Conservation (phyloP, 208 protist species). For the Porcisia deanei region DNA sequence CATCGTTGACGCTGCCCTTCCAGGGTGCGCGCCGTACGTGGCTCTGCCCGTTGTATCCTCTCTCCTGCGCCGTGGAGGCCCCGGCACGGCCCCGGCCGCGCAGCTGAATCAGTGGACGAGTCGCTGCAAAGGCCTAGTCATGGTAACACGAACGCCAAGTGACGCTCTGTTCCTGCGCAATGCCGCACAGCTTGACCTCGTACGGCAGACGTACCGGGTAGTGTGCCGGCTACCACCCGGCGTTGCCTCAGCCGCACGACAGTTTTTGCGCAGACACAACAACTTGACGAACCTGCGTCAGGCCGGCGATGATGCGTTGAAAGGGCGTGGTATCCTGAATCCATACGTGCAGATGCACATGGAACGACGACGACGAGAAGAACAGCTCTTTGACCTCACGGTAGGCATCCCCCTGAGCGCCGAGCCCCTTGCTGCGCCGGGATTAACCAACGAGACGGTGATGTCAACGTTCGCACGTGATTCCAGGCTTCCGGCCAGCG, state of each 20-base stretch:
- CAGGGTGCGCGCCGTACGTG: slow-evolving; percentile 33
- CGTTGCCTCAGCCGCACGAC: slow-evolving; percentile 32
- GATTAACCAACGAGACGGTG: not conserved
- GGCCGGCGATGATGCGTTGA: not conserved
- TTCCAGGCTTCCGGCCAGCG: slow-evolving; percentile 7
- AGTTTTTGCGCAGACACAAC: not conserved
- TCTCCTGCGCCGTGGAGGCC: slow-evolving; percentile 20
- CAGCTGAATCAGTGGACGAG: slow-evolving; percentile 52
- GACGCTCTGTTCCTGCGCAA: slow-evolving; percentile 72
- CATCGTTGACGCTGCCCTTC: slow-evolving; percentile 42
- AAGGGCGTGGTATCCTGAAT: slow-evolving; percentile 14
- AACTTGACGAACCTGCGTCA: not conserved
- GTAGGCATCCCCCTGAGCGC: slow-evolving; percentile 18
- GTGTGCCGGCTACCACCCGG: slow-evolving; percentile 57
- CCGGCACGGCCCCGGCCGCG: slow-evolving; percentile 11
- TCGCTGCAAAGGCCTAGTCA: slow-evolving; percentile 53
- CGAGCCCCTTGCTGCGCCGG: not conserved
- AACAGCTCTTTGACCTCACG: not conserved
- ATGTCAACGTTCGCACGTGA: not conserved
- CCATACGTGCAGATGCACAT: slow-evolving; percentile 38
- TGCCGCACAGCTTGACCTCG: slow-evolving; percentile 52
- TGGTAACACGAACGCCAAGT: slow-evolving; percentile 39
- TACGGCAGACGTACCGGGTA: slow-evolving; percentile 65
- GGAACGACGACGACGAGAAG: slow-evolving; percentile 7
- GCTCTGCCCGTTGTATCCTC: slow-evolving; percentile 29